phyloP scores from a whole-genome alignment of 345 rosid species.

The Boechera stricta region DNA sequence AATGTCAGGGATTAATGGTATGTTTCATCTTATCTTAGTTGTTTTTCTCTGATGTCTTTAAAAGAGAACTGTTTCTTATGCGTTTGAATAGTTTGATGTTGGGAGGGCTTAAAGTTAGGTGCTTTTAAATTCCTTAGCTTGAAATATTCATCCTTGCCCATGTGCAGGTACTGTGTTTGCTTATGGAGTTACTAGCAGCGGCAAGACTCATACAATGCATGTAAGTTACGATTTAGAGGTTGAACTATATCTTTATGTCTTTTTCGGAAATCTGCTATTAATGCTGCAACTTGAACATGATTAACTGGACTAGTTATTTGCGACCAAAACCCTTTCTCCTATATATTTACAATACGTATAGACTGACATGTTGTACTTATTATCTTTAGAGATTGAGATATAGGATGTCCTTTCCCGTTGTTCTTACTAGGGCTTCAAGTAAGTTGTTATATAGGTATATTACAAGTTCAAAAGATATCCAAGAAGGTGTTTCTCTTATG shows the following conservation, averaged over 20 bases:
- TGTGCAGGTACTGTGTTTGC: constrained; percentile 92
- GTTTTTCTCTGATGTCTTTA: neutral
- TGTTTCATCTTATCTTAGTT: constrained; percentile 25
- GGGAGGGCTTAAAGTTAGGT: neutral
- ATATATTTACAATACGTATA: neutral
- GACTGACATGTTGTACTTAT: neutral
- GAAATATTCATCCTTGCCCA: constrained; percentile 13
- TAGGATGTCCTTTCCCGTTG: neutral
- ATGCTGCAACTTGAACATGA: neutral
- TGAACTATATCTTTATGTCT: constrained; percentile 2
- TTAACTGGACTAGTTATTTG: neutral
- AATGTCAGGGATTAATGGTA: constrained; percentile 86
- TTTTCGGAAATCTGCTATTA: neutral
- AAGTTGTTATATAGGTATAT: constrained; percentile 10
- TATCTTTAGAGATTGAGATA: neutral
- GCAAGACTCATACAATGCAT: constrained; percentile 98
- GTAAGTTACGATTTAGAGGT: constrained; percentile 55
- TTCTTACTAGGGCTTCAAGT: constrained; percentile 5
- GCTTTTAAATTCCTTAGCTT: constrained; percentile 17
- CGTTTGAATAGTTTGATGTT: constrained; percentile 33
- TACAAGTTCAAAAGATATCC: constrained; percentile 18
- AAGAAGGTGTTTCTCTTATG: constrained; percentile 1
- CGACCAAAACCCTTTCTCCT: neutral
- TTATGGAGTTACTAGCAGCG: constrained; percentile 97
- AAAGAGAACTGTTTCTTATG: constrained; percentile 5